phyloP scores from a whole-genome alignment of 1,139 yeast species.

The Lodderomyces elongisporus region DNA sequence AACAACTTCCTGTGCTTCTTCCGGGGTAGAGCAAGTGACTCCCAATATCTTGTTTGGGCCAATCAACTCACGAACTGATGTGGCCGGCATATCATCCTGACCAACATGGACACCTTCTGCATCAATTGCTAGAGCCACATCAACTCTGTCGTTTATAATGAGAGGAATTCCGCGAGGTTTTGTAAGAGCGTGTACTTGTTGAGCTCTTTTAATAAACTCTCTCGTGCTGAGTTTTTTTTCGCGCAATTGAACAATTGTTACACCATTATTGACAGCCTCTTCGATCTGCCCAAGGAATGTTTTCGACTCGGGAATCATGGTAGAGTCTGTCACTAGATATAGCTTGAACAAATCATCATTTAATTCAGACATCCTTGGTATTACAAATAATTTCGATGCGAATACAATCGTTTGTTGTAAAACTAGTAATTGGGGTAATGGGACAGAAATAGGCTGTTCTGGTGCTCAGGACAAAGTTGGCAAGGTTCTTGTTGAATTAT shows the following conservation, averaged over 20 bases:
- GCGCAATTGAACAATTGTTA: slow-evolving; percentile 75
- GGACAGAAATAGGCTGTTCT: too few relatives aligned
- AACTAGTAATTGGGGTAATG: too few relatives aligned
- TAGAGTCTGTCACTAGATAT: slow-evolving; percentile 79
- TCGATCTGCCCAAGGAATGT: slow-evolving; percentile 59
- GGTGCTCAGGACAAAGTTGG: too few relatives aligned
- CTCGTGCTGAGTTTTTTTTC: slow-evolving; percentile 72
- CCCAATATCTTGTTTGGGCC: slow-evolving; percentile 80
- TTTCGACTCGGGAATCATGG: slow-evolving; percentile 62
- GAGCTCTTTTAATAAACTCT: slow-evolving; percentile 62
- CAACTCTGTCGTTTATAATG: slow-evolving; percentile 83
- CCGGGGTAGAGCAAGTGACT: slow-evolving; percentile 59
- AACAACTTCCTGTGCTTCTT: slow-evolving; percentile 57
- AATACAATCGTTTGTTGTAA: too few relatives aligned
- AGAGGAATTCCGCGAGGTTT: slow-evolving; percentile 60
- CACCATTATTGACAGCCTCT: slow-evolving; percentile 64
- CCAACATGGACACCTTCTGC: slow-evolving; percentile 96
- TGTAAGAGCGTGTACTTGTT: slow-evolving; percentile 58
- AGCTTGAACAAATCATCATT: neutral
- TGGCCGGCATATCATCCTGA: slow-evolving; percentile 80
- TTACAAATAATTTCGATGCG: slow-evolving; percentile 1
- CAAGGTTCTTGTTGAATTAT: too few relatives aligned
- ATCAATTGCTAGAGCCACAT: slow-evolving; percentile 82
- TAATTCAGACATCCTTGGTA: slow-evolving; percentile 1
- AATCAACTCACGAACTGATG: slow-evolving; percentile 52